Evolutionary conservation across 176 grass and related monocot genomes (phyloP).

Genomic region (Carex cristatella): DNA sequence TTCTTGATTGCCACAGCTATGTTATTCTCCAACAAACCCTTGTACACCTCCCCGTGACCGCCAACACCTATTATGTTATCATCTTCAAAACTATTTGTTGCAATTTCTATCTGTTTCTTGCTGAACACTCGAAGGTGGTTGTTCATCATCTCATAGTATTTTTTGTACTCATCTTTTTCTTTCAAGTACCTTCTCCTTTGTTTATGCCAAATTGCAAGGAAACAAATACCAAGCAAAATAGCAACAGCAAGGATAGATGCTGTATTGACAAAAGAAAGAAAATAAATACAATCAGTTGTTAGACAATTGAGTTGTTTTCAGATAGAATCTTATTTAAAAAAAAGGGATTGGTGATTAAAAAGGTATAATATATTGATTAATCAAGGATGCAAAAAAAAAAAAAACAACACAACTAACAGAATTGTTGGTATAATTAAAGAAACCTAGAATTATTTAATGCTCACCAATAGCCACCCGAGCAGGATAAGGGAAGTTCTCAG

Average conservation of each 20-base stretch:
- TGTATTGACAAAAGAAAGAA: neutral
- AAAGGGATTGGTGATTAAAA: too few species aligned
- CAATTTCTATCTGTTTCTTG: neutral
- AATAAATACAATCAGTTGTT: too few species aligned
- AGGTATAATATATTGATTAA: too few species aligned
- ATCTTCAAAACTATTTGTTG: constrained; percentile 13
- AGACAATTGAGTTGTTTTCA: too few species aligned
- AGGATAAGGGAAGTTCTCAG: neutral
- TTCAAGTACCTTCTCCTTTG: neutral
- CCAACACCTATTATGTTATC: neutral
- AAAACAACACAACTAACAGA: too few species aligned
- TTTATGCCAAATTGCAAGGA: neutral
- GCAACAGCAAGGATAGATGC: neutral
- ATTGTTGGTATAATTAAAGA: neutral
- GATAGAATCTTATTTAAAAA: too few species aligned
- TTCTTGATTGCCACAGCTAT: neutral
- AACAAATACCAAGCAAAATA: neutral
- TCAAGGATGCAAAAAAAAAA: too few species aligned
- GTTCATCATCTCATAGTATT: constrained; percentile 17
- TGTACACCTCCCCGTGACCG: neutral
- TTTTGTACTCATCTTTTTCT: neutral
- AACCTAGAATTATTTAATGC: neutral
- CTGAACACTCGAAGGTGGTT: constrained; percentile 2
- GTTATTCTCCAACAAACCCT: neutral
- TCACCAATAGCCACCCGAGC: neutral